A percentile compares a stretch with the other conserved stretches of the same genome.
phyloP scores from a whole-genome alignment of 352 stramenopile genomes.

The Pythium plurisporium region DNA sequence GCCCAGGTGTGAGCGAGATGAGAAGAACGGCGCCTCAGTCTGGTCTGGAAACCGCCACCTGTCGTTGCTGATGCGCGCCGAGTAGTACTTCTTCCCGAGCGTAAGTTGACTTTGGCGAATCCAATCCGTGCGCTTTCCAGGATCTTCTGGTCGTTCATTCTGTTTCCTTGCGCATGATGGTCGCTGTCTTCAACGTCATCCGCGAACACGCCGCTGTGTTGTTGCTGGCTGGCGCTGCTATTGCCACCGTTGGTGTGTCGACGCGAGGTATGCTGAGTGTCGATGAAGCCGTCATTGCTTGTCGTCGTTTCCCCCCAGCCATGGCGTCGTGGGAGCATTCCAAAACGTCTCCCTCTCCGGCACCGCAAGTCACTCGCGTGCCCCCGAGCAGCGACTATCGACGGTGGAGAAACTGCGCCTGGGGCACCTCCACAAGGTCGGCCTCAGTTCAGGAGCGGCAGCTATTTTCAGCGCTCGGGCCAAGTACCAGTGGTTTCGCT shows the following conservation, averaged over 20 bases:
- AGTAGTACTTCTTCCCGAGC: conserved; percentile 2
- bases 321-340: conserved; percentile 5
- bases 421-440: too few species aligned
- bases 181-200: conserved; percentile 15
- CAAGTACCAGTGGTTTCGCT: neutral
- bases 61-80: neutral
- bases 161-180: conserved; percentile 1
- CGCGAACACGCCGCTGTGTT: conserved; percentile 17
- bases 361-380: too few species aligned
- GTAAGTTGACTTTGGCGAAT: conserved; percentile 10
- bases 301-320: conserved; percentile 1
- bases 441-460: too few species aligned
- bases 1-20: neutral
- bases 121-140: conserved; percentile 21
- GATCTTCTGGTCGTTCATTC: conserved; percentile 16
- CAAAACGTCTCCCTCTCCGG: too few species aligned
- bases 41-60: neutral
- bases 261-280: neutral
- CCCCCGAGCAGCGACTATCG: neutral
- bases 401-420: neutral
- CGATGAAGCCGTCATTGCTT: neutral
- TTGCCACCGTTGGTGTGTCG: conserved; percentile 5
- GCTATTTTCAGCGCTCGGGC: too few species aligned
- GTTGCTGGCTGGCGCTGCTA: conserved; percentile 8
- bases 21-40: neutral